phyloP scores from a whole-genome alignment of 2,329 filamentous ascomycete genomes.

The Phoma sp. region DNA sequence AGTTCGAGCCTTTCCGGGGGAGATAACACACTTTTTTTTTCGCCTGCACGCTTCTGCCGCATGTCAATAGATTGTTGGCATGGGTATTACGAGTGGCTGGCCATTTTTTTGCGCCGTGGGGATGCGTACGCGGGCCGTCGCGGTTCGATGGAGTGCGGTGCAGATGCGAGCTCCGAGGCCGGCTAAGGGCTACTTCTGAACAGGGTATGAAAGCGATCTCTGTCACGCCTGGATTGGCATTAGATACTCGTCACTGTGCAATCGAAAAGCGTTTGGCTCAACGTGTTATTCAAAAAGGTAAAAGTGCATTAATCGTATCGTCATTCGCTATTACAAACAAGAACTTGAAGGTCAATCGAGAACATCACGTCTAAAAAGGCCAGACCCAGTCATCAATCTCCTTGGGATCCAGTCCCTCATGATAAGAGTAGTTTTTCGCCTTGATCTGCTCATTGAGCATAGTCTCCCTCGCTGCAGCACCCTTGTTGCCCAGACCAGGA shows the following conservation, averaged over 20 bases:
- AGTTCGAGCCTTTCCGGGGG: constrained; percentile 22
- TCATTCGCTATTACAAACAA: not conserved
- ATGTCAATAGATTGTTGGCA: too few relatives aligned
- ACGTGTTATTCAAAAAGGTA: too few relatives aligned
- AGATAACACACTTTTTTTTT: constrained; percentile 12
- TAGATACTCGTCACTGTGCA: too few relatives aligned
- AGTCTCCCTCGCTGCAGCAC: constrained; percentile 65
- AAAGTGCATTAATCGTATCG: not conserved
- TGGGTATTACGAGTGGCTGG: too few relatives aligned
- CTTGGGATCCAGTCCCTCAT: constrained; percentile 73
- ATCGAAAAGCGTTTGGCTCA: too few relatives aligned
- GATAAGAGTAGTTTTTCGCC: constrained; percentile 66
- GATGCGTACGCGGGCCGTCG: too few relatives aligned
- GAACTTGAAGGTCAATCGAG: not conserved
- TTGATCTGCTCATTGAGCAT: constrained; percentile 69
- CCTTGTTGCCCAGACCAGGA: constrained; percentile 66
- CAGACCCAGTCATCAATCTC: constrained; percentile 71
- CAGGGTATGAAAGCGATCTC: too few relatives aligned
- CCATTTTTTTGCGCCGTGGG: too few relatives aligned
- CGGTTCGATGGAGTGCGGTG: too few relatives aligned
- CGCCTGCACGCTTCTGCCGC: not conserved
- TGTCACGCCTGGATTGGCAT: too few relatives aligned
- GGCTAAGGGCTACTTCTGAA: too few relatives aligned
- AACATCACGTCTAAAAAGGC: constrained; percentile 51
- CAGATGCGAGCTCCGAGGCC: too few relatives aligned